Evolutionary conservation across 2,329 filamentous ascomycete species (phyloP).

Genomic region (Didymella pinodella): DNA sequence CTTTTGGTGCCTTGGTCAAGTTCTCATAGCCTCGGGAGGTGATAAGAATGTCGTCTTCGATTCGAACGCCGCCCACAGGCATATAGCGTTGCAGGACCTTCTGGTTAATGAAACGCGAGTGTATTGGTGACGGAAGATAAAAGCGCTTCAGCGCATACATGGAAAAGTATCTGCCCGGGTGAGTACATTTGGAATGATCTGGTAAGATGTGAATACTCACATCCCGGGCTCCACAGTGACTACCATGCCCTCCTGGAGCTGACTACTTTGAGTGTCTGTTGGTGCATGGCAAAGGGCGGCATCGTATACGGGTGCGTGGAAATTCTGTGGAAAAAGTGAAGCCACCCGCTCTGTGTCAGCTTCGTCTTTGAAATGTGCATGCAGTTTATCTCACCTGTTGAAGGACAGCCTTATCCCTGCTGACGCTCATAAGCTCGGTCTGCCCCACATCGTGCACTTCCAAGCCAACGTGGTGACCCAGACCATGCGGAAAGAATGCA

Average conservation of each 20-base stretch:
- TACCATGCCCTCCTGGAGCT: constrained; percentile 63
- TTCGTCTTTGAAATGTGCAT: too few relatives aligned
- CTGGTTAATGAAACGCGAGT: constrained; percentile 78
- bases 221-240: constrained; percentile 65
- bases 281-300: constrained; percentile 42
- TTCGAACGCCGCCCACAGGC: constrained; percentile 78
- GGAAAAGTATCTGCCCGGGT: constrained; percentile 80
- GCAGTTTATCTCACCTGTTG: constrained; percentile 31
- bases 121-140: constrained; percentile 74
- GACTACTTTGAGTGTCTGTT: constrained; percentile 43
- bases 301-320: constrained; percentile 45
- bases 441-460: constrained; percentile 78
- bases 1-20: constrained; percentile 75
- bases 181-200: constrained; percentile 1
- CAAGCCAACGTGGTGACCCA: constrained; percentile 91
- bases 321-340: constrained; percentile 44
- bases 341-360: constrained; percentile 35
- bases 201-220: constrained; percentile 26
- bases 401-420: constrained; percentile 31
- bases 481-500: constrained; percentile 90
- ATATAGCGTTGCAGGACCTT: constrained; percentile 79
- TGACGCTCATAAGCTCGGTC: constrained; percentile 45
- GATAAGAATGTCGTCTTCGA: constrained; percentile 77
- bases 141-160: constrained; percentile 81
- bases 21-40: constrained; percentile 75